Percentiles rank a stretch among this genome's conserved stretches.
Conservation (phyloP, 208 protist genomes). For the Acanthamoeba castellanii region DNA sequence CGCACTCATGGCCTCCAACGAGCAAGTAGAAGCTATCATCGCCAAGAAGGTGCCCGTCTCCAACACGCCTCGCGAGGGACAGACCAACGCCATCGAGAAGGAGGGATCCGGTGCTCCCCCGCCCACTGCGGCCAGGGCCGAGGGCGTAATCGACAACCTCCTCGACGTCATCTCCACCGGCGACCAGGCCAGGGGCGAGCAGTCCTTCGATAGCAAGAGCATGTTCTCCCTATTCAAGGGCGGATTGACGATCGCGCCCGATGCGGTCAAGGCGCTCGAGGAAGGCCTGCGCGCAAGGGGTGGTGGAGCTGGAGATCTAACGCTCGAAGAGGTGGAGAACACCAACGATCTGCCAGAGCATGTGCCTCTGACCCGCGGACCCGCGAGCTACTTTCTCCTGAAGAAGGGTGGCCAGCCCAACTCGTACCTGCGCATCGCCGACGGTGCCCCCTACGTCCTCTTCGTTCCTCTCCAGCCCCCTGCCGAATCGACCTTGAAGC, state of each 20-base stretch:
- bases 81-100: conserved; percentile 23
- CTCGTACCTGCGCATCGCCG: conserved; percentile 20
- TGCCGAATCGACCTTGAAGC: background rate
- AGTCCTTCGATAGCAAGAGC: conserved; percentile 1
- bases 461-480: background rate
- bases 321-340: background rate
- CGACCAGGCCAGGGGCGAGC: background rate
- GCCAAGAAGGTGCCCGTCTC: conserved; percentile 41
- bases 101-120: background rate
- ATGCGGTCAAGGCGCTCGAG: conserved; percentile 10
- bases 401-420: background rate
- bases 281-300: background rate
- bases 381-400: conserved; percentile 44
- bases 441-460: conserved; percentile 31
- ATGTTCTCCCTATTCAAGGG: conserved; percentile 7
- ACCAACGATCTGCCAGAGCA: conserved; percentile 16
- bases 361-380: conserved; percentile 15
- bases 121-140: background rate
- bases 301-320: background rate
- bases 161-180: background rate
- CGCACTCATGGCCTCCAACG: conserved; percentile 12
- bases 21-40: conserved; percentile 17
- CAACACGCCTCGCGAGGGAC: background rate
- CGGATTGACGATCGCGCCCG: background rate
- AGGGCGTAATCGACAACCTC: background rate